These are phyloP conservation scores for Malus sieversii DNA, from an alignment of 306 rosid species.

Conservation along the genomic window DNA sequence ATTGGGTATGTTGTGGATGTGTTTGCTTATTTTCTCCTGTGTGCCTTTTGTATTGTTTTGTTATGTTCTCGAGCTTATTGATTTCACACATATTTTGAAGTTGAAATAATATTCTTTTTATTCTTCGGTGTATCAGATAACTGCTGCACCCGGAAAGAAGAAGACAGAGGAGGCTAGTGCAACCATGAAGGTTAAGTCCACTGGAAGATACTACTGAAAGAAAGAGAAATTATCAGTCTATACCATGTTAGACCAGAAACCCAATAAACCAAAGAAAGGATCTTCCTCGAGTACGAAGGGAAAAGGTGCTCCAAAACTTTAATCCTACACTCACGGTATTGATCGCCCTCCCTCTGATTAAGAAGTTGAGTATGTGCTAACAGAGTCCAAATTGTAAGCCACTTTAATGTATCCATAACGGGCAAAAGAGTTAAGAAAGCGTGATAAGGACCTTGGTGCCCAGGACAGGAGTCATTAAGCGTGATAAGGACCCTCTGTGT, in stretches of 20 bases:
- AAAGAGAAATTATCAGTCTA: constrained; percentile 17
- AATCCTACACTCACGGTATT: constrained; percentile 35
- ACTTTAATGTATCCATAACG: constrained; percentile 32
- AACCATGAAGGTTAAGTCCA: constrained; percentile 3
- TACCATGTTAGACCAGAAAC: constrained; percentile 33
- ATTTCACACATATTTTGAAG: no score
- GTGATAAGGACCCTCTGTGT: constrained; percentile 47
- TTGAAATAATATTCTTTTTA: not conserved
- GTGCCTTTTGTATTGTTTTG: no score
- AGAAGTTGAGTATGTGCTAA: constrained; percentile 28
- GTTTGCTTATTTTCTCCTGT: no score
- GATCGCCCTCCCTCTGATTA: constrained; percentile 65
- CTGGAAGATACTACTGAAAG: constrained; percentile 7
- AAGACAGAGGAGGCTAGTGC: constrained; percentile 14
- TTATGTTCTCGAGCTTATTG: no score
- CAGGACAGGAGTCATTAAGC: constrained; percentile 45
- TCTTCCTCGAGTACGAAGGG: constrained; percentile 31
- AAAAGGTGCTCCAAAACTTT: constrained; percentile 37
- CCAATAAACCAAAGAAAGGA: constrained; percentile 24
- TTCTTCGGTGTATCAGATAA: not conserved
- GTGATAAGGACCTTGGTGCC: constrained; percentile 56
- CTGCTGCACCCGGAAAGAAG: constrained; percentile 13
- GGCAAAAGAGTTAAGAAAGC: constrained; percentile 39
- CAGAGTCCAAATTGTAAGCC: constrained; percentile 25
- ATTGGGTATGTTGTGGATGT: no score